Evolutionary conservation across 2,329 filamentous ascomycete species (phyloP).

Genomic region (Ceratocystis destructans): DNA sequence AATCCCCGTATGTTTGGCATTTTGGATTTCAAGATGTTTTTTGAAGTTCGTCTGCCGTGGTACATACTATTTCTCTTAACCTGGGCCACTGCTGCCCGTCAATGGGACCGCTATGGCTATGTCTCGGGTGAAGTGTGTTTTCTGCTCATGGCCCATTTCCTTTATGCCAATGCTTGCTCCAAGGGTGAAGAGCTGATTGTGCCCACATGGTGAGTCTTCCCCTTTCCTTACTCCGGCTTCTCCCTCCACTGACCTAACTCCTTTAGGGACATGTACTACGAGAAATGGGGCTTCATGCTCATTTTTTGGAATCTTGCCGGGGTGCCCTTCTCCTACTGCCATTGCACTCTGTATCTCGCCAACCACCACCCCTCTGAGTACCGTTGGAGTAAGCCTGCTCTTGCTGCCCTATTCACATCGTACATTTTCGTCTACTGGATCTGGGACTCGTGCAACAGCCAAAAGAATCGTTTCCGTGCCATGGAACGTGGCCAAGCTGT

Average conservation of each 20-base stretch:
- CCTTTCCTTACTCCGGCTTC: neutral
- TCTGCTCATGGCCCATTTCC: constrained; percentile 75
- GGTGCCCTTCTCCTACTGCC: constrained; percentile 82
- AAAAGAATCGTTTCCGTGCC: constrained; percentile 85
- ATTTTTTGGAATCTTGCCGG: constrained; percentile 96
- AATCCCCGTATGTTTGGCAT: constrained; percentile 80
- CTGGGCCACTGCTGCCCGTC: constrained; percentile 61
- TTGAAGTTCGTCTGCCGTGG: constrained; percentile 84
- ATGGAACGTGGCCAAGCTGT: constrained; percentile 58
- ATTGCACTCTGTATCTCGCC: constrained; percentile 81
- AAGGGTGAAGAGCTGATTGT: constrained; percentile 88
- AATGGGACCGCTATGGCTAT: constrained; percentile 75
- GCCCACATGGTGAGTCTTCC: constrained; percentile 49
- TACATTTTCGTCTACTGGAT: constrained; percentile 81
- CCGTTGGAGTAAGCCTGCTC: constrained; percentile 56
- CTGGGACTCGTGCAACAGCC: constrained; percentile 83
- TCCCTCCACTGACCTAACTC: neutral
- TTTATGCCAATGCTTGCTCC: constrained; percentile 83
- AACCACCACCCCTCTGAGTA: constrained; percentile 69
- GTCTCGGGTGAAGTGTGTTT: constrained; percentile 75
- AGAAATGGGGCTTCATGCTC: constrained; percentile 96
- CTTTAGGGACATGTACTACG: constrained; percentile 74
- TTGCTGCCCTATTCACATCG: constrained; percentile 49
- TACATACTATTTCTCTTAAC: constrained; percentile 74
- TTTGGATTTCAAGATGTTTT: constrained; percentile 94